Base-by-base conservation (phyloP, 768 basidiomycete genomes). In the Amanita muscaria region DNA sequence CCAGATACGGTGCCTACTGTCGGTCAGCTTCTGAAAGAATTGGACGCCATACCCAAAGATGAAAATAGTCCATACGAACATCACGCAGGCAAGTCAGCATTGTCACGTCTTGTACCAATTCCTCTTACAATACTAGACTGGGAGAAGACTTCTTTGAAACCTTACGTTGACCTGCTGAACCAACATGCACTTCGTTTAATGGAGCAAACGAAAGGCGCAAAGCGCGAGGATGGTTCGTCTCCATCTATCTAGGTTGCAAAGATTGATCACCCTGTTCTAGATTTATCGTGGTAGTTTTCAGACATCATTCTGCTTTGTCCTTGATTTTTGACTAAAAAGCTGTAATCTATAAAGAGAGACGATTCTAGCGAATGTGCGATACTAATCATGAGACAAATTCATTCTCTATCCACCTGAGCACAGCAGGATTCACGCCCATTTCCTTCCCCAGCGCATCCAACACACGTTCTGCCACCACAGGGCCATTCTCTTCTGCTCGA, bases 81-180 rank as follows among this genome's bases (percentile, higher is more conserved):
- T 49, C 73, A 74, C 51, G 70, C 77, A 43, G 77, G 76, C 77
- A 19, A 21, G 59, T 39, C 6, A 21, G 21, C 35, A 12, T 7
- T 34, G 32, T 19, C 36, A 43, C 44, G 35, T 12, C 29, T 42
- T 25, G 40, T 47, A 36, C 29, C 25, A 48, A 7, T 23, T 29
- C 40, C 34, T 40, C 15, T 53, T 21, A 18, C 30, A 22, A 44
- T 30, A 32, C 5, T 37, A 79, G 86, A 86, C 54, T 96, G 90
- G 86, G 79, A 85, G 52, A 74, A 77, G 45, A 98, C 96, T 12
- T 87, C 87, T 4, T 63, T 99, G 48, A 86, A 79, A 57, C 84
- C 84, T 16, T 98, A 93, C 54, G 79, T 99, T 32, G 85, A 93
- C 35, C 77, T 96, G 68, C 63, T 98, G 51, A 88, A 98, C 48